Evolutionary conservation across 805 yeast genomes (phyloP), one percentile per base, ranked within the genome.

Genomic region (Pichia occidentalis): DNA sequence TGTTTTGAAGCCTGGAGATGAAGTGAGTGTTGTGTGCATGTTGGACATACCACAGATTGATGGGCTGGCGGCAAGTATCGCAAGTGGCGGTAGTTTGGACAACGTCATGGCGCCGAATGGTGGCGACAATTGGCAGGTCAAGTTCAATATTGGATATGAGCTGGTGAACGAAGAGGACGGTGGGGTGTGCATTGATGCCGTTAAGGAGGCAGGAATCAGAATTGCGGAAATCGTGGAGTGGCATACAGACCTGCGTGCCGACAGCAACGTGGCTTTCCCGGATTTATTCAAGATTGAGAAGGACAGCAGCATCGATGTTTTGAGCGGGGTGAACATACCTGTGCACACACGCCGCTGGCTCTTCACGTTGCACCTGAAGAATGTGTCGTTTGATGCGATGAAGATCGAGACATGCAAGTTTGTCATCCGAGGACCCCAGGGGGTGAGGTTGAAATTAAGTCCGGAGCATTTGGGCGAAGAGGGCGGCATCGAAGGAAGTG

Each of bases 301-400:
- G 6, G 19, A 14, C 10, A 16, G 20, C 14, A 22, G 13, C 4
- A 34, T 19, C 11, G 6, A 18, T 18, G 22, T 32, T 24, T 13
- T 37, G n/a, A 22, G 26, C 26, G 24, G 24, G 14, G 17, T 17
- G 13, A 31, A 31, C 23, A 24, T 37, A 16, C 40, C 40, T n/a
- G 12, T 26, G 8, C 48, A 24, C 60, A 54, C 63, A 64, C 56
- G 28, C 16, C 30, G 24, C 29, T 44, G 45, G 48, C 10, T 39
- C 3, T 41, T 41, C 17, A 39, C 21, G 10, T 18, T 44, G 7
- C 11, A 20, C 5, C 13, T 38, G 5, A 30, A 21, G 16, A 60
- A 51, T 24, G 54, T 63, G 43, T 44, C 56, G 9, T 59, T 58
- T 71, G 56, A 41, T 33, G 57, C 51, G 32, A 5, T 44, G 2